These are phyloP conservation scores for Wickerhamomyces bovis DNA, from an alignment of 805 yeast genomes.

Conservation along the genomic window DNA sequence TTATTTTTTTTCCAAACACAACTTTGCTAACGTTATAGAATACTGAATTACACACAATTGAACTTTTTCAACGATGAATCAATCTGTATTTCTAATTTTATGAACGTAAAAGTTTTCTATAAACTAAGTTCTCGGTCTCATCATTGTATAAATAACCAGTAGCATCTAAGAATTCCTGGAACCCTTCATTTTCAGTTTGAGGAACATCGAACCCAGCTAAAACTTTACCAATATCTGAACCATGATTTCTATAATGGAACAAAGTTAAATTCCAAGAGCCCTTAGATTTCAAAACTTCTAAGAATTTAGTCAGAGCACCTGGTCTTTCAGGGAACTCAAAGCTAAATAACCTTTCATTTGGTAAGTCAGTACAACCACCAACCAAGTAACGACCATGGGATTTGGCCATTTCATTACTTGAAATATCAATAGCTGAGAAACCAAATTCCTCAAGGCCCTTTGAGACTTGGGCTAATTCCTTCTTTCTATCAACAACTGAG, in stretches of 20 bases:
- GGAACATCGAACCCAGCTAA: conserved; percentile 89
- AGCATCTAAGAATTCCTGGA: conserved; percentile 60
- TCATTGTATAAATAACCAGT: conserved; percentile 74
- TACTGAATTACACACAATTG: neutral
- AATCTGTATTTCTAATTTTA: neutral
- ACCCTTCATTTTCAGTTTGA: conserved; percentile 52
- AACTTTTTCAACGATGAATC: neutral
- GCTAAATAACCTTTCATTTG: conserved; percentile 69
- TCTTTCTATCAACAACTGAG: conserved; percentile 67
- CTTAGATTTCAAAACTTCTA: conserved; percentile 49
- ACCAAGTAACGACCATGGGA: conserved; percentile 93
- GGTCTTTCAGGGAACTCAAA: conserved; percentile 98
- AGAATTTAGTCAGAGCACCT: conserved; percentile 81
- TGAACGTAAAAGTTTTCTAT: conserved; percentile 70
- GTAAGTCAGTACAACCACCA: conserved; percentile 77
- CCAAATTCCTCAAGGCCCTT: conserved; percentile 55
- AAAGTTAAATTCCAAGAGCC: conserved; percentile 86
- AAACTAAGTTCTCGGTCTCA: conserved; percentile 84
- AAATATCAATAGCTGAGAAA: conserved; percentile 74
- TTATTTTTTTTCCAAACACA: neutral
- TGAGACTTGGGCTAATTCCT: conserved; percentile 64
- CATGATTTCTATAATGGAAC: conserved; percentile 96
- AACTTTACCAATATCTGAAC: conserved; percentile 90
- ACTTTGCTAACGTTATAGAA: neutral
- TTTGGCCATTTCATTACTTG: conserved; percentile 92